Evolutionary conservation across 768 basidiomycete species (phyloP), one percentile per base, ranked within the genome.

Genomic region (Inosperma sp.): DNA sequence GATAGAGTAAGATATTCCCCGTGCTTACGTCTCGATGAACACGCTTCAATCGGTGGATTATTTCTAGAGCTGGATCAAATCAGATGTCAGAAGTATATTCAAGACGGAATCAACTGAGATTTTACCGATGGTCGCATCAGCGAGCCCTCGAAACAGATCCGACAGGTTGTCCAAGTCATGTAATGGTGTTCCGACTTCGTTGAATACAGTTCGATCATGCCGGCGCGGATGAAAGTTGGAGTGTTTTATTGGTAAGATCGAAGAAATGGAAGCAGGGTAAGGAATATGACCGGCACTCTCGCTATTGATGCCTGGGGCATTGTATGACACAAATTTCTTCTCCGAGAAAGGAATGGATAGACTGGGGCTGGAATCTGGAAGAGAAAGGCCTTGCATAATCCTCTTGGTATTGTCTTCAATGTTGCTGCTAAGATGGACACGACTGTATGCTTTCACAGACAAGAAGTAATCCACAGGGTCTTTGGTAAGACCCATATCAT

Each of bases 151-250:
- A 41, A 41, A 26, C 23, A 41, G 40, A 41, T 41, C 40, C 1
- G 40, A 41, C 40, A 41, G 13, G 17, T 41, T 41, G 40, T 41
- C 40, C 39, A 41, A 41, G 39, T 41, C 39, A 41, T 41, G 39
- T 41, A 41, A 41, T 41, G 23, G 40, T 41, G 40, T 41, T 41
- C 40, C 40, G 40, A 41, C 40, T 41, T 41, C 23, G 40, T 41
- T 41, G 40, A 41, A 41, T 41, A 41, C 40, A n/a, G 30, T 31
- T 31, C 30, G 30, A 31, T 31, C 8, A 41, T 41, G 40, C 40
- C 40, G 40, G 40, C 40, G 40, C 40, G 40, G 40, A 41, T 41
- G 40, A n/a, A 41, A 25, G 40, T 41, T 25, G 40, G 40, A 41
- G 36, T 19, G 7, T 37, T 37, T 37, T 7, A 10, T 37, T 37